phyloP scores from a whole-genome alignment of 768 basidiomycete species.

The Lyophyllum decastes region DNA sequence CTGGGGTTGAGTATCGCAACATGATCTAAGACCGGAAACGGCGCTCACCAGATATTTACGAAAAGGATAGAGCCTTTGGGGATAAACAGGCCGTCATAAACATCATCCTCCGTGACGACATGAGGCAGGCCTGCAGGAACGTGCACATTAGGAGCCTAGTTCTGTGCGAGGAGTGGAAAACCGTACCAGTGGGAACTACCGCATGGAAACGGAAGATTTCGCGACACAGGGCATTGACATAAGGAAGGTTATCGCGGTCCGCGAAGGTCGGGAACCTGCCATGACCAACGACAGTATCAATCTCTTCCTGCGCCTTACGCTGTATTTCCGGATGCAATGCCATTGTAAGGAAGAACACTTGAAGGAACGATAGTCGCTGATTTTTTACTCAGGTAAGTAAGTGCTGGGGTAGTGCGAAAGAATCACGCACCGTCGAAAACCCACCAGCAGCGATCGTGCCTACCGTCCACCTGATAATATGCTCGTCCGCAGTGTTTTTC shows the following conservation, averaged over 20 bases:
- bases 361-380: no score
- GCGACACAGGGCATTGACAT: slow-evolving; percentile 14
- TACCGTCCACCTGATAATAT: no score
- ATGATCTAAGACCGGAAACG: no score
- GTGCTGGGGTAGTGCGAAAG: no score
- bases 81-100: not conserved
- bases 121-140: not conserved
- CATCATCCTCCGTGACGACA: slow-evolving; percentile 1
- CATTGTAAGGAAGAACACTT: no score
- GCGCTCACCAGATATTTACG: slow-evolving; percentile 7
- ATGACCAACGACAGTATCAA: slow-evolving; percentile 16
- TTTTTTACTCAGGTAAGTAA: no score
- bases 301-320: slow-evolving; percentile 8
- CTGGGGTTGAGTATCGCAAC: not conserved
- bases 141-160: no score
- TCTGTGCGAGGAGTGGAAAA: no score
- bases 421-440: no score
- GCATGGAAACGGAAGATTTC: slow-evolving; percentile 19
- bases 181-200: slow-evolving; percentile 2
- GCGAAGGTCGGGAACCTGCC: slow-evolving; percentile 15
- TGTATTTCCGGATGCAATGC: slow-evolving; percentile 4
- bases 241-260: slow-evolving; percentile 16
- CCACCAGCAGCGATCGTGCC: no score
- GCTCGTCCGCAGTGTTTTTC: no score
- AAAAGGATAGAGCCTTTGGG: slow-evolving; percentile 2